Base-by-base conservation (phyloP, 2,329 filamentous ascomycete genomes). In the Nemania serpens region DNA sequence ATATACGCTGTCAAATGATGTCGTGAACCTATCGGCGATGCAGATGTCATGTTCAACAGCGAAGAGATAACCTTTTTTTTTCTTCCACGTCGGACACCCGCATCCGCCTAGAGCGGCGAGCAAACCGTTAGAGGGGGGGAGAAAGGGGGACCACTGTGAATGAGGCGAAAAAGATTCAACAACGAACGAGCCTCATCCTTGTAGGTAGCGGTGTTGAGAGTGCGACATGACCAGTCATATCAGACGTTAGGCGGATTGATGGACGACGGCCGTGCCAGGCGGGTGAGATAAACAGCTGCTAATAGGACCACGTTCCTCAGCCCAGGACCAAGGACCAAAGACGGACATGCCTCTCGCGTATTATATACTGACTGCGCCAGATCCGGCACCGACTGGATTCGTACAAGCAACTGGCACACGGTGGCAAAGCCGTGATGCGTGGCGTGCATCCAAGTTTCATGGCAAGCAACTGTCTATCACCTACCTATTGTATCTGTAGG, bases 301-400 rank as follows among this genome's bases (percentile, higher is more conserved):
- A 29, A 61, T 61, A 49, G 45, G 48, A 54, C 61, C 61, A 63
- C 61, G 61, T 63, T 63, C 45, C 15, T 53, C 29, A 37, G 55
- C 45, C 25, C 45, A 47, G 41, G 15, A 49, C 45, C 20, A 11
- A 41, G 18, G 22, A 43, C 36, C 15, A 39, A 36, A 12, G 34
- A 57, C n/a, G 25, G 15, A 39, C 9, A 6, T 49, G 46, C 18
- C 54, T 34, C 22, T 29, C 6, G 9, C 20, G 25, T 10, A 20
- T 12, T 58, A 58, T 58, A 61, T 33, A 29, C 25, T 29, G n/a
- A n/a, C n/a, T 33, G 54, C 58, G 54, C 58, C 45, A 49, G 54
- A 55, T 55, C 46, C 57, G 61, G 54, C 51, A 55, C 50, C 15
- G 48, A 18, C 36, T 39, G 36, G 25, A 61, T 52, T 57, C 22